phyloP scores from a whole-genome alignment of 768 basidiomycete species.

The Boletus subparvulus region DNA sequence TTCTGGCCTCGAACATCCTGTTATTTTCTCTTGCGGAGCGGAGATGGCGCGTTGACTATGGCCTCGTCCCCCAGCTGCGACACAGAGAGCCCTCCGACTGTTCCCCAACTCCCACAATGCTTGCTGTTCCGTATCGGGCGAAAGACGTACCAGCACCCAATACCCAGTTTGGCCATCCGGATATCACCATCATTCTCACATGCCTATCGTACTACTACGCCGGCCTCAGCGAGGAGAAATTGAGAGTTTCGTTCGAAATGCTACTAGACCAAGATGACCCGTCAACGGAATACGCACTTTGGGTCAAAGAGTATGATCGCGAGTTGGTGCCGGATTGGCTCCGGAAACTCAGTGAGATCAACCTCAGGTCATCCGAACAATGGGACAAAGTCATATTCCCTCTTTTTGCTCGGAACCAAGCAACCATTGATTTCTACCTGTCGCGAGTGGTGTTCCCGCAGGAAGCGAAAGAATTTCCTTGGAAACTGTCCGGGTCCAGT shows the following conservation, averaged over 20 bases:
- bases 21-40: constrained; percentile 25
- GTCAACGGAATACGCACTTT: neutral
- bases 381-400: constrained; percentile 2
- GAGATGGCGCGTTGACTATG: constrained; percentile 37
- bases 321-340: neutral
- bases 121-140: constrained; percentile 37
- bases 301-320: neutral
- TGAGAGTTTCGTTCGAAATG: neutral
- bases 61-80: no score
- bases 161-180: constrained; percentile 38
- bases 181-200: constrained; percentile 31
- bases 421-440: constrained; percentile 13
- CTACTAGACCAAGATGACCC: constrained; percentile 5
- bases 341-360: neutral
- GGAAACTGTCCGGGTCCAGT: constrained; percentile 27
- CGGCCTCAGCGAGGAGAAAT: constrained; percentile 1
- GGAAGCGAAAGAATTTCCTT: constrained; percentile 31
- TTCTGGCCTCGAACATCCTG: constrained; percentile 28
- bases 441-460: constrained; percentile 36
- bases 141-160: constrained; percentile 33
- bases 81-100: no score
- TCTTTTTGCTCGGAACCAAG: neutral
- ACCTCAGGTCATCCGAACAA: constrained; percentile 6
- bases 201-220: constrained; percentile 35
- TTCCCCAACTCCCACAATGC: no score